These are phyloP conservation scores for Apiotrichum gracile DNA, from an alignment of 1,284 basidiomycete species.

Conservation along the genomic window DNA sequence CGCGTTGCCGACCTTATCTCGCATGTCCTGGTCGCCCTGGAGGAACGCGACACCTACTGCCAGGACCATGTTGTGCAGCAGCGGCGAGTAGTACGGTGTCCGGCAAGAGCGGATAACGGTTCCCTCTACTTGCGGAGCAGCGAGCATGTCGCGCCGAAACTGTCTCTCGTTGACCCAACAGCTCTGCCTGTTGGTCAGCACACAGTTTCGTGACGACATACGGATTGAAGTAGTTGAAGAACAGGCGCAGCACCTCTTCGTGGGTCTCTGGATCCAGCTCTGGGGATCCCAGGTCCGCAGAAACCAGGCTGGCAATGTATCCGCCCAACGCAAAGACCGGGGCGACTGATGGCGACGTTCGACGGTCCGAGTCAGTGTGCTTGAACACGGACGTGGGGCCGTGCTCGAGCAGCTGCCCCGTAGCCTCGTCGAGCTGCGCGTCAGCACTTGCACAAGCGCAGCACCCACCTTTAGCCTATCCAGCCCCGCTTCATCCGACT, in stretches of 20 bases:
- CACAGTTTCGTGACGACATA: not conserved
- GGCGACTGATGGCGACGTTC: not conserved
- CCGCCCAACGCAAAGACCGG: not conserved
- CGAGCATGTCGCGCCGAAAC: slow-evolving; percentile 16
- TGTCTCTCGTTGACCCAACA: slow-evolving; percentile 22
- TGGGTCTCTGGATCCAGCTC: slow-evolving; percentile 16
- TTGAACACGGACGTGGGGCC: slow-evolving; percentile 19
- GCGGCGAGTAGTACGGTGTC: slow-evolving; percentile 19
- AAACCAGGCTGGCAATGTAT: not conserved
- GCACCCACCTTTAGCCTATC: slow-evolving; percentile 9
- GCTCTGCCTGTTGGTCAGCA: slow-evolving; percentile 15
- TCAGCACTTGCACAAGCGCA: too few species aligned
- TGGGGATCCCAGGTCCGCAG: slow-evolving; percentile 8
- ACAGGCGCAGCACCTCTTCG: slow-evolving; percentile 17
- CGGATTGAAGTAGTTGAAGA: slow-evolving; percentile 25
- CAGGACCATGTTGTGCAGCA: slow-evolving; percentile 72
- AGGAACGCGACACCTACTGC: slow-evolving; percentile 31
- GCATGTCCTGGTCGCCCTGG: slow-evolving; percentile 1
- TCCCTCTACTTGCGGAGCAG: slow-evolving; percentile 1
- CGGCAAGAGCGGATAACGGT: slow-evolving; percentile 13
- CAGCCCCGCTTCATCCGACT: not conserved
- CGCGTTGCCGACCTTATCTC: slow-evolving; percentile 10
- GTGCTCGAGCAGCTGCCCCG: slow-evolving; percentile 14
- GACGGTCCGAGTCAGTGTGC: not conserved
- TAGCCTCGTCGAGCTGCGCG: slow-evolving; percentile 16